Percentiles rank a stretch among this genome's conserved stretches.
phyloP scores from a whole-genome alignment of 2,329 filamentous ascomycete species.

The Eutypa lata region DNA sequence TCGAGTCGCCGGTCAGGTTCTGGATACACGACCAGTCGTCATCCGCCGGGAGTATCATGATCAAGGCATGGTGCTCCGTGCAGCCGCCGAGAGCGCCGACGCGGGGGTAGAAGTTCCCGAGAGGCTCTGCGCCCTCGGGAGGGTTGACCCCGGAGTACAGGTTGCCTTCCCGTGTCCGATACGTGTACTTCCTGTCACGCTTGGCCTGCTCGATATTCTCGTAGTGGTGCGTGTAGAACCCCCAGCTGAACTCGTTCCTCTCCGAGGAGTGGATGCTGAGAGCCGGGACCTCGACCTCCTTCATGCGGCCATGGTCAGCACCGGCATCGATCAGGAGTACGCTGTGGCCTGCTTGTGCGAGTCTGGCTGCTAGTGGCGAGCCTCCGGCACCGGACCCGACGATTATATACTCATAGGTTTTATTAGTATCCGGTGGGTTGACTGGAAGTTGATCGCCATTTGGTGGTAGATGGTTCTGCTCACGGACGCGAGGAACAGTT shows the following conservation, averaged over 20 bases:
- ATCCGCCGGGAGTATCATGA: slow-evolving; percentile 38
- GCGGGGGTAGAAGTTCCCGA: slow-evolving; percentile 57
- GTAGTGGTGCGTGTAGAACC: slow-evolving; percentile 64
- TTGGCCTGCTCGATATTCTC: slow-evolving; percentile 49
- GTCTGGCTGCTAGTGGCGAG: not conserved
- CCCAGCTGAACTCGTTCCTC: slow-evolving; percentile 55
- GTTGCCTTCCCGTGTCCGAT: slow-evolving; percentile 46
- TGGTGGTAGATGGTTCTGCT: not conserved
- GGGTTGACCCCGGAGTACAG: slow-evolving; percentile 50
- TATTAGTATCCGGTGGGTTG: not conserved
- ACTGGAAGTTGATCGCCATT: not conserved
- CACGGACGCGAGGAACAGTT: not conserved
- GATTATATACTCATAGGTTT: not conserved
- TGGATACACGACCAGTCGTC: slow-evolving; percentile 42
- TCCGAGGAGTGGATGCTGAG: slow-evolving; percentile 52
- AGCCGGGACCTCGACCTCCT: slow-evolving; percentile 52
- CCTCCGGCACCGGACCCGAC: not conserved
- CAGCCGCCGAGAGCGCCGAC: slow-evolving; percentile 43
- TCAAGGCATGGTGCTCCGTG: slow-evolving; percentile 24
- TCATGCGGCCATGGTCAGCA: slow-evolving; percentile 49
- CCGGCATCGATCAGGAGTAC: slow-evolving; percentile 58
- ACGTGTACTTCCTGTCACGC: slow-evolving; percentile 58
- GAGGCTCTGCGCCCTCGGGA: slow-evolving; percentile 46
- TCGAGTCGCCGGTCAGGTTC: slow-evolving; percentile 28
- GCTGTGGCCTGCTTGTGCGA: not conserved